A percentile compares a stretch with the other conserved stretches of the same genome.
These are phyloP conservation scores for Brassica balearica DNA, from an alignment of 441 rosid genomes.

Conservation along the genomic window DNA sequence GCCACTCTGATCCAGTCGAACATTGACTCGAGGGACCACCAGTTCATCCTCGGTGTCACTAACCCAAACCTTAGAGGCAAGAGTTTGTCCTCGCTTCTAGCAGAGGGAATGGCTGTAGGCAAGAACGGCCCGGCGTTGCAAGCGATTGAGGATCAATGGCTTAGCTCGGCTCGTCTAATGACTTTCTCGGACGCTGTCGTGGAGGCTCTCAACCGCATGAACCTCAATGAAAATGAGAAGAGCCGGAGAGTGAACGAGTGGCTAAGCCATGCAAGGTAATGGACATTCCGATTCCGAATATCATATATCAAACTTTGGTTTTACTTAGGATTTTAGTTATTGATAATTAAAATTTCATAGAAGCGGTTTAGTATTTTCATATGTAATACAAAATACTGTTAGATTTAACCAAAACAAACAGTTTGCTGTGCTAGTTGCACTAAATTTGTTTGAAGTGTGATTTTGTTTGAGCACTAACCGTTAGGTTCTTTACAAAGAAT, in stretches of 20 bases:
- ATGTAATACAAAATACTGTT: no score
- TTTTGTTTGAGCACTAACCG: no score
- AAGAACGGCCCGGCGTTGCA: constrained; percentile 82
- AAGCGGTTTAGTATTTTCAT: no score
- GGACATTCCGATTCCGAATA: neutral
- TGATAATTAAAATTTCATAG: no score
- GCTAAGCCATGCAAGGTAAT: constrained; percentile 60
- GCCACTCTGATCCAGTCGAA: constrained; percentile 86
- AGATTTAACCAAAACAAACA: no score
- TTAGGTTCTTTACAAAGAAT: no score
- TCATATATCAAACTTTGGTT: neutral
- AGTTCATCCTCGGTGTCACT: constrained; percentile 82
- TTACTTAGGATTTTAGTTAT: no score
- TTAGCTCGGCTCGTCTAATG: constrained; percentile 68
- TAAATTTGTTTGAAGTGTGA: no score
- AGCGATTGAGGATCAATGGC: constrained; percentile 86
- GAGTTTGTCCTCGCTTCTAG: constrained; percentile 64
- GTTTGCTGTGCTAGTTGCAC: no score
- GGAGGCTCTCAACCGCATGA: constrained; percentile 65
- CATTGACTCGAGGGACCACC: constrained; percentile 85
- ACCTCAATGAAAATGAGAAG: constrained; percentile 64
- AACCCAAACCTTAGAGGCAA: constrained; percentile 73
- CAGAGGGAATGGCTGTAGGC: constrained; percentile 75
- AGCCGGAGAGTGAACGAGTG: constrained; percentile 64
- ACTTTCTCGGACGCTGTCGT: constrained; percentile 71